phyloP scores from a whole-genome alignment of 257 asterid species.

The Penstemon davidsonii region DNA sequence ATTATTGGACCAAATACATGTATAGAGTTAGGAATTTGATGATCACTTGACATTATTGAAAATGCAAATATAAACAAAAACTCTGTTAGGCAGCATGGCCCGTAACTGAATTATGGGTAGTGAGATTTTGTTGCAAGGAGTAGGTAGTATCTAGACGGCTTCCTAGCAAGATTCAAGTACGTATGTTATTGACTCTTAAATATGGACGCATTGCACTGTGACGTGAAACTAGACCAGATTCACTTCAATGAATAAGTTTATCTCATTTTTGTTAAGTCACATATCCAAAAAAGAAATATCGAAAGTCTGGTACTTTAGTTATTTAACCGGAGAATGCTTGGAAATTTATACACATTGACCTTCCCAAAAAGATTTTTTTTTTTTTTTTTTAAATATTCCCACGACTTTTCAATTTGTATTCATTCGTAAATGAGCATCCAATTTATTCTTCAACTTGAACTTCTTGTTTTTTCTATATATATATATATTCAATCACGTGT shows the following conservation, averaged over 20 bases:
- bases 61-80: too few relatives aligned
- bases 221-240: constrained; percentile 31
- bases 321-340: too few relatives aligned
- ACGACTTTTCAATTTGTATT: too few relatives aligned
- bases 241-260: constrained; percentile 1
- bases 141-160: constrained; percentile 31
- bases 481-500: not conserved
- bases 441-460: too few relatives aligned
- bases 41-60: not conserved
- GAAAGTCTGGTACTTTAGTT: not conserved
- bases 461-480: not conserved
- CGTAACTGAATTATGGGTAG: not conserved
- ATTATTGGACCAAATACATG: not conserved
- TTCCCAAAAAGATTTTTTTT: too few relatives aligned
- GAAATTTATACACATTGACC: too few relatives aligned
- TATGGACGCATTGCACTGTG: constrained; percentile 37
- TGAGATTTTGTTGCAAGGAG: too few relatives aligned
- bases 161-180: constrained; percentile 30
- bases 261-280: not conserved
- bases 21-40: not conserved
- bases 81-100: not conserved
- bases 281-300: not conserved
- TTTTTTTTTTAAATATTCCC: too few relatives aligned
- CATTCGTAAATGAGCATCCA: too few relatives aligned
- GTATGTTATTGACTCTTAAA: not conserved